These are phyloP conservation scores for Cardiospermum halicacabum DNA, from an alignment of 345 rosid species.

Conservation along the genomic window DNA sequence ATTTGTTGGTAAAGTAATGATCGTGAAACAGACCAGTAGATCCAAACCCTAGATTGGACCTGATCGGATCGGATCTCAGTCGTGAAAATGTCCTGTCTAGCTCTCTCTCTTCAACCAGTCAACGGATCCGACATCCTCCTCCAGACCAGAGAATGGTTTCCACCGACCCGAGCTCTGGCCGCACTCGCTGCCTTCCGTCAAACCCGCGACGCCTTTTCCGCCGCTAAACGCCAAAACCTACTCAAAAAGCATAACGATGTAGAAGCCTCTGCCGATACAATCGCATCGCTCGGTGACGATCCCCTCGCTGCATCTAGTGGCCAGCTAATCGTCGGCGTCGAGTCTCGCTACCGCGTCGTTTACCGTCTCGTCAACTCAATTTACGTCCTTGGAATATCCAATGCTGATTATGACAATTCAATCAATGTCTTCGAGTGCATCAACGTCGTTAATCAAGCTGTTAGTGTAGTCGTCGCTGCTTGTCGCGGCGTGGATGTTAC, in stretches of 20 bases:
- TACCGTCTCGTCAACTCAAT: constrained; percentile 92
- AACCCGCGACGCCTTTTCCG: constrained; percentile 72
- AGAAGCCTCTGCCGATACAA: constrained; percentile 27
- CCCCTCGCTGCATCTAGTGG: constrained; percentile 96
- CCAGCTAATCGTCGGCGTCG: constrained; percentile 94
- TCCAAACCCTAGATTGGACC: constrained; percentile 12
- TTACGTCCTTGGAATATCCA: constrained; percentile 83
- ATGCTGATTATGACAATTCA: constrained; percentile 82
- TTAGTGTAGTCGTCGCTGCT: constrained; percentile 88
- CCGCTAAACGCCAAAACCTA: constrained; percentile 35
- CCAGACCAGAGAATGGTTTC: constrained; percentile 94
- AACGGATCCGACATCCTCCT: constrained; percentile 87
- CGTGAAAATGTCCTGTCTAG: constrained; percentile 66
- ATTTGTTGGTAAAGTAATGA: not conserved
- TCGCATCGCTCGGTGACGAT: constrained; percentile 83
- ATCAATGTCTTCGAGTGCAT: constrained; percentile 94
- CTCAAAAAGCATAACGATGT: constrained; percentile 21
- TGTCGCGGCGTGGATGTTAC: constrained; percentile 99
- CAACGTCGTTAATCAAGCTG: constrained; percentile 93
- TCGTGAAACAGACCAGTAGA: not conserved
- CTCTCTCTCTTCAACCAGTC: constrained; percentile 83
- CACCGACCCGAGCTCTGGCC: constrained; percentile 84
- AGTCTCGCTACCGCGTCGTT: constrained; percentile 90
- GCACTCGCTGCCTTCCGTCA: constrained; percentile 95
- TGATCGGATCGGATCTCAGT: constrained; percentile 6